These are phyloP conservation scores for Sporisorium scitamineum DNA, from an alignment of 1,284 basidiomycete species.

Conservation along the genomic window DNA sequence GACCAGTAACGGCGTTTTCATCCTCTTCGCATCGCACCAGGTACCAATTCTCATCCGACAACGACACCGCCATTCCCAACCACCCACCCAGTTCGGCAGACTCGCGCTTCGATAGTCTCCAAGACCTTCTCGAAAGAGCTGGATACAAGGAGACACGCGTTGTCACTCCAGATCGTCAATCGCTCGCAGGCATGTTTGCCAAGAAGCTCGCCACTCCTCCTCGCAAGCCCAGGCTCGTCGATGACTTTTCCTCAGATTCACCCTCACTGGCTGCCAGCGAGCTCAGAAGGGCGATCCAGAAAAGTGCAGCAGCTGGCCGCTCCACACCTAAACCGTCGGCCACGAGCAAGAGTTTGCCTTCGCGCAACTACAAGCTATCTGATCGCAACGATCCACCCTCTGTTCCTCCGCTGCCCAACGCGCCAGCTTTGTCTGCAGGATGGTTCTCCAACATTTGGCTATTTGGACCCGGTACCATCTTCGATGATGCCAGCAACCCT, in stretches of 20 bases:
- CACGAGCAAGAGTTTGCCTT: constrained; percentile 42
- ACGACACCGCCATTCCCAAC: neutral
- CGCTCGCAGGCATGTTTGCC: constrained; percentile 40
- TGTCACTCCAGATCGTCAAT: constrained; percentile 55
- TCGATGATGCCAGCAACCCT: neutral
- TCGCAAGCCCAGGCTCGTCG: constrained; percentile 22
- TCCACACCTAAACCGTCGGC: constrained; percentile 18
- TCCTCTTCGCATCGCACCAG: neutral
- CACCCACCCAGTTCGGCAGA: constrained; percentile 3
- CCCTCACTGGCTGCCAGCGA: constrained; percentile 41
- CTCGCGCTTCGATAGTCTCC: constrained; percentile 61
- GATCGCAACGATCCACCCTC: neutral
- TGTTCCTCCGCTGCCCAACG: constrained; percentile 15
- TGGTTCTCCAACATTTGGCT: constrained; percentile 48
- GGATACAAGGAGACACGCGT: constrained; percentile 68
- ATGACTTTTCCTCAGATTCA: constrained; percentile 38
- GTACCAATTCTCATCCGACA: neutral
- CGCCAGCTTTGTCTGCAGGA: constrained; percentile 15
- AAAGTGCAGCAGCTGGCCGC: constrained; percentile 8
- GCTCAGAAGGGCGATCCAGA: constrained; percentile 28
- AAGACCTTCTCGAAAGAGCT: constrained; percentile 62
- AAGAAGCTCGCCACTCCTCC: constrained; percentile 32
- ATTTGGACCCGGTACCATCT: constrained; percentile 39
- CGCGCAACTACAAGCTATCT: constrained; percentile 23
- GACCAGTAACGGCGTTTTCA: neutral